These are phyloP conservation scores for Mucor plumbeus DNA, from an alignment of 371 early-diverging fungal species.

Conservation along the genomic window DNA sequence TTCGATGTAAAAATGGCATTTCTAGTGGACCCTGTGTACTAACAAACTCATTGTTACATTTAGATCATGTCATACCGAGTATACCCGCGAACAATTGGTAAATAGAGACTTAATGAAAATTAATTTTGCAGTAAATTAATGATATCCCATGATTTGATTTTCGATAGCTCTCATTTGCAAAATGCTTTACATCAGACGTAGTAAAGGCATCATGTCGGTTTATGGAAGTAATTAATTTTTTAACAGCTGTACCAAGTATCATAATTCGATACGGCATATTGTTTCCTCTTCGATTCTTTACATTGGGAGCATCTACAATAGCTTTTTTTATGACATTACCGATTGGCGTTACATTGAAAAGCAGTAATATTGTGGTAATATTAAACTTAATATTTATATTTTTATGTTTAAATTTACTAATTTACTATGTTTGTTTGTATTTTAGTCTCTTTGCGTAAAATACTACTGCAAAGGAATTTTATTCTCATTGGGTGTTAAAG, in stretches of 20 bases:
- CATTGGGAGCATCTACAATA: conserved; percentile 34
- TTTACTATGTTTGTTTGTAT: not conserved
- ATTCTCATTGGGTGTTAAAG: conserved; percentile 60
- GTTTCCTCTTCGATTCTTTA: conserved; percentile 36
- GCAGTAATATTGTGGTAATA: conserved; percentile 39
- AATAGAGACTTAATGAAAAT: not conserved
- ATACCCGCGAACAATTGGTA: conserved; percentile 50
- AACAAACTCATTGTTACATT: not conserved
- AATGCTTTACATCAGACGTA: conserved; percentile 37
- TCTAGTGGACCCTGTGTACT: not conserved
- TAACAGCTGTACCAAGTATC: conserved; percentile 31
- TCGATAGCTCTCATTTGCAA: conserved; percentile 38
- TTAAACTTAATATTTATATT: not conserved
- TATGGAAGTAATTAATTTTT: not conserved
- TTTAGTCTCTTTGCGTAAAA: conserved; percentile 59
- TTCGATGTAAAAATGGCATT: not conserved
- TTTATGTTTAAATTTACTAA: not conserved
- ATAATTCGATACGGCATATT: conserved; percentile 44
- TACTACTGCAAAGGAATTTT: conserved; percentile 69
- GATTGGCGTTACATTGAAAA: conserved; percentile 38
- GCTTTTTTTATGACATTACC: conserved; percentile 46
- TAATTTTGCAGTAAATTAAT: not conserved
- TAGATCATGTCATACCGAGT: conserved; percentile 31
- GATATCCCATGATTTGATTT: not conserved
- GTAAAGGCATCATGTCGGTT: conserved; percentile 5